Percentiles rank a stretch among this genome's conserved stretches.
Conservation (phyloP, 208 protist genomes). For the Herpetomonas tarakana region DNA sequence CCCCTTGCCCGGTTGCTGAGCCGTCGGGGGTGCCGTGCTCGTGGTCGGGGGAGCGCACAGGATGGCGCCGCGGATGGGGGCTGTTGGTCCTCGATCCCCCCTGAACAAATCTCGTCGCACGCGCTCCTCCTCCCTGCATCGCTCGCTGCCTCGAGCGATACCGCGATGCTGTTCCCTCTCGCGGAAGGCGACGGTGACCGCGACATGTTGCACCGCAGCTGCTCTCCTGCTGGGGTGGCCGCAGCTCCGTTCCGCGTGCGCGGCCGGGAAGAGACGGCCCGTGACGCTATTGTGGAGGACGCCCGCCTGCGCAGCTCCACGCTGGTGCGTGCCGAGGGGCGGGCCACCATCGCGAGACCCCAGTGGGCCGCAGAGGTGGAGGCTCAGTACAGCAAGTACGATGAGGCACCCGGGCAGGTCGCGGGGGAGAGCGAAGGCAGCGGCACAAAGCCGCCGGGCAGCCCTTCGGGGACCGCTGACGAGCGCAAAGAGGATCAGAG, state of each 20-base stretch:
- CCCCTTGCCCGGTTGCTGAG: neutral
- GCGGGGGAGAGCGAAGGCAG: neutral
- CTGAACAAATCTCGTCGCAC: neutral
- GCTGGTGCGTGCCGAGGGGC: conserved; percentile 12
- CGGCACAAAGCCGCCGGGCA: neutral
- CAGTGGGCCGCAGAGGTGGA: conserved; percentile 10
- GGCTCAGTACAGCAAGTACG: neutral
- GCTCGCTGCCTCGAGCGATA: neutral
- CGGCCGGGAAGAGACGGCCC: conserved; percentile 18
- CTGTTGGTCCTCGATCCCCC: neutral
- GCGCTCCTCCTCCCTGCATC: neutral
- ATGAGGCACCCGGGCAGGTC: conserved; percentile 3
- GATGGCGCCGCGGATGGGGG: no score
- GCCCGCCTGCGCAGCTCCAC: conserved; percentile 1
- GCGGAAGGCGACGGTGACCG: neutral
- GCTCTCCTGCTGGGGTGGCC: conserved; percentile 2
- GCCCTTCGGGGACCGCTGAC: neutral
- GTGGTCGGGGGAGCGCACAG: neutral
- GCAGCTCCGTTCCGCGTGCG: conserved; percentile 21
- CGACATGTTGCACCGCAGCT: neutral
- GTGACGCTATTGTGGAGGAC: conserved; percentile 15
- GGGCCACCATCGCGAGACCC: conserved; percentile 13
- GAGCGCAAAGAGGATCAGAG: neutral
- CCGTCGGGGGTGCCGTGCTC: neutral
- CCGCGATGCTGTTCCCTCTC: neutral